Base-by-base conservation (phyloP, 768 basidiomycete genomes). In the Tricholoma flavovirens region DNA sequence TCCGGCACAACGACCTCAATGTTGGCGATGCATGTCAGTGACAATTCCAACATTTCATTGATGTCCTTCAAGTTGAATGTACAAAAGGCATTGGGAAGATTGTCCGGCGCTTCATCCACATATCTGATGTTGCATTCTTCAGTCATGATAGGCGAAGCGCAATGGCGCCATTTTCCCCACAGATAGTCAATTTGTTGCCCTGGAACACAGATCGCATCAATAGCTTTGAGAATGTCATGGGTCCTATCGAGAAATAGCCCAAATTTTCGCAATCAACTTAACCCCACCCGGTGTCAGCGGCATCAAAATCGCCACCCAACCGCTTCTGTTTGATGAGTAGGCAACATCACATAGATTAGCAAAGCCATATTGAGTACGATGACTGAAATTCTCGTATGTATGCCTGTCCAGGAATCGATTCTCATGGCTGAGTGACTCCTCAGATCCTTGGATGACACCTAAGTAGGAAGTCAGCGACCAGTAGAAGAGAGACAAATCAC, bases 51-150 rank as follows among this genome's bases (percentile, higher is more conserved):
- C 19, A 19, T 11, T 46, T 8, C 19, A 21, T 7, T 3, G 9
- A 33, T 17, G 15, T 46, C 21, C 6, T 46, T 22, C n/a, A n/a
- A n/a, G n/a, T n/a, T n/a, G 42, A 10, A 65, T 77, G 33, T 66
- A 88, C 87, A 57, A 14, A 81, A 70, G 1, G 79, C 74, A 63
- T 89, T 79, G 5, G 89, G 72, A 0, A 88, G 72, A 61, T 86
- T 82, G 59, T 90, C 88, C 63, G 90, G 88, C 0, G 80, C 83
- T 67, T 90, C 88, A 45, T 90, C 88, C 1, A 90, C 75, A 61
- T 88, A 89, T 11, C 87, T 86, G 36, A 2, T 38, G 36, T 7
- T 22, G 15, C 10, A 42, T 15, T 35, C n/a, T n/a, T 30, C 8
- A 29, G 29, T 67, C 22, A 40, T 12, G 29, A 22, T 26, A 9